Percentiles rank a stretch among this genome's conserved stretches.
Conservation (phyloP, 2,329 filamentous ascomycete genomes). For the Atkinsonella texensis region DNA sequence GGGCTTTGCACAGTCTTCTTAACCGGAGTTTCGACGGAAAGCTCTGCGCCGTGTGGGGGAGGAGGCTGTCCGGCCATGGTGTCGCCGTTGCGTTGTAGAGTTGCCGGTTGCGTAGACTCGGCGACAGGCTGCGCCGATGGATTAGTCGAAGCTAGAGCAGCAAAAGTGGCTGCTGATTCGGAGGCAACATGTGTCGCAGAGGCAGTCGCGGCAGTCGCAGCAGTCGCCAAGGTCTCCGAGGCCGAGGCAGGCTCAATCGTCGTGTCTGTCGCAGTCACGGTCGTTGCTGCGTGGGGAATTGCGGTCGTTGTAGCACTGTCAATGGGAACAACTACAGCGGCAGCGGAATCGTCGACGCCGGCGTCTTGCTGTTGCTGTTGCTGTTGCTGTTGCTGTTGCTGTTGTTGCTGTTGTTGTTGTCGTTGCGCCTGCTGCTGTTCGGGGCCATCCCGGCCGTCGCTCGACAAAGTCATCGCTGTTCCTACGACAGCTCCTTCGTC, state of each 20-base stretch:
- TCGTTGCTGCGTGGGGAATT: constrained; percentile 5
- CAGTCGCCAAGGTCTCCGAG: neutral
- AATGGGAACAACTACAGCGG: constrained; percentile 3
- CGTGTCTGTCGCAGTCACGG: constrained; percentile 1
- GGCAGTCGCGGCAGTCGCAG: neutral
- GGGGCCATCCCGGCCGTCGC: constrained; percentile 26
- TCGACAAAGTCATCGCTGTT: constrained; percentile 52
- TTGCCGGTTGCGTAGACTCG: constrained; percentile 6
- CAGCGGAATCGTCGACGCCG: neutral
- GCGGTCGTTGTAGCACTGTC: constrained; percentile 6
- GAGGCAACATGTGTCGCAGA: neutral
- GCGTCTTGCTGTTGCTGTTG: neutral
- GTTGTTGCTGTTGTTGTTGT: neutral
- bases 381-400: neutral
- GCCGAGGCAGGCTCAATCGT: neutral
- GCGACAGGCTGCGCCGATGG: neutral
- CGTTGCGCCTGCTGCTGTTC: neutral
- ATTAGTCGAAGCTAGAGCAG: neutral
- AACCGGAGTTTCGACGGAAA: neutral
- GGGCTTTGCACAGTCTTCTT: constrained; percentile 1
- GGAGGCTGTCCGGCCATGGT: neutral
- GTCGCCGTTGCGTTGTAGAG: constrained; percentile 3
- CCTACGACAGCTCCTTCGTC: constrained; percentile 44
- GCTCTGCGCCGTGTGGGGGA: neutral
- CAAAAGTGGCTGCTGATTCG: neutral